Conservation (phyloP, 176 grass and related monocot genomes). For the Paspalum notatum region DNA sequence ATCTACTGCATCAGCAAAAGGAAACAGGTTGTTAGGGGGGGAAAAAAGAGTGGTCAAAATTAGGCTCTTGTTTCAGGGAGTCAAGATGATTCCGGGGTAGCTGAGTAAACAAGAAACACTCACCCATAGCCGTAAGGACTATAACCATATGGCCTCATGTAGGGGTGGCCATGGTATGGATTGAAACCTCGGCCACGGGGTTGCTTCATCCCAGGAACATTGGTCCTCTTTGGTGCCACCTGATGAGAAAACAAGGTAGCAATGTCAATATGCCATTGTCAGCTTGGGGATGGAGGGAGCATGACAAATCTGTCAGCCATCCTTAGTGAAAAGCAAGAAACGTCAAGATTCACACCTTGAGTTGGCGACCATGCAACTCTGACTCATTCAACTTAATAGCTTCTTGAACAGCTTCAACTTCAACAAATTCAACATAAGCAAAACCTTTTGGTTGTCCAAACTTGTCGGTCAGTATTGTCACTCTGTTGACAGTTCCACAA, state of each 20-base stretch:
- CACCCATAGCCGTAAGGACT: slow-evolving; percentile 78
- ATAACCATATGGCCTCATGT: slow-evolving; percentile 66
- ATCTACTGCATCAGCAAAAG: slow-evolving; percentile 44
- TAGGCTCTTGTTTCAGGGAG: background rate
- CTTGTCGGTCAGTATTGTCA: slow-evolving; percentile 82
- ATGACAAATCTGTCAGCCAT: no score
- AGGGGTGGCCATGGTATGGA: slow-evolving; percentile 62
- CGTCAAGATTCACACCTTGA: slow-evolving; percentile 48
- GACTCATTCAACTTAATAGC: slow-evolving; percentile 74
- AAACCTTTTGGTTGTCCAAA: slow-evolving; percentile 86
- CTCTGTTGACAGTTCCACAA: slow-evolving; percentile 85
- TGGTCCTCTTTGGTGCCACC: slow-evolving; percentile 78
- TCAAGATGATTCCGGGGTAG: background rate
- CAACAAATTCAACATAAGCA: slow-evolving; percentile 85
- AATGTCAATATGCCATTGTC: slow-evolving; percentile 15
- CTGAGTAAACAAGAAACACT: slow-evolving; percentile 3
- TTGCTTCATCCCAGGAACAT: slow-evolving; percentile 80
- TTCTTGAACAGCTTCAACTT: slow-evolving; percentile 75
- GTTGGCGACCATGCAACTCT: slow-evolving; percentile 71
- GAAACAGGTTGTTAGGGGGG: background rate
- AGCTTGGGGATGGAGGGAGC: background rate
- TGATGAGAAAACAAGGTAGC: slow-evolving; percentile 14
- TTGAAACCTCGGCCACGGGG: slow-evolving; percentile 61
- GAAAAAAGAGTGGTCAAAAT: background rate
- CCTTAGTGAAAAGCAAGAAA: background rate